Evolutionary conservation across 2,329 filamentous ascomycete species (phyloP).

Genomic region (Stromatinia cepivora): DNA sequence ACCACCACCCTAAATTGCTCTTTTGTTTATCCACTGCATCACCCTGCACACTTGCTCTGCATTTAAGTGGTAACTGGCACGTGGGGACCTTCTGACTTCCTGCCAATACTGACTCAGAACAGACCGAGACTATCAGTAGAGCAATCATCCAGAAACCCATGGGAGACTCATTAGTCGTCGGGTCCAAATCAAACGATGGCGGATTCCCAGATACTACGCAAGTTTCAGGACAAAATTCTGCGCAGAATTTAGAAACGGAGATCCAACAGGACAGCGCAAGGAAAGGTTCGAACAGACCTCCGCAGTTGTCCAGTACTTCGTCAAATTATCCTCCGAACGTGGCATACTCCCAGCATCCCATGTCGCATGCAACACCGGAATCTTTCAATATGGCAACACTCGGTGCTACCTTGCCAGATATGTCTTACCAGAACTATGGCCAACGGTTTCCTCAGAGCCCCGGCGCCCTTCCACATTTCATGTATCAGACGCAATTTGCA

Average conservation of each 20-base stretch:
- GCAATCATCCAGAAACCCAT: conserved; percentile 15
- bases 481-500: conserved; percentile 34
- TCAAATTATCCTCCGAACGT: conserved; percentile 22
- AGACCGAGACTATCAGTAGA: background rate
- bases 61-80: conserved; percentile 10
- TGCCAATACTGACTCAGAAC: conserved; percentile 5
- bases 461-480: conserved; percentile 26
- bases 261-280: conserved; percentile 14
- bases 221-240: conserved; percentile 14
- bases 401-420: conserved; percentile 34
- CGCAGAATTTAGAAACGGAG: conserved; percentile 26
- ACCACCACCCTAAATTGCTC: background rate
- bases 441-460: conserved; percentile 31
- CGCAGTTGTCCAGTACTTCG: conserved; percentile 20
- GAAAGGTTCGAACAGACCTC: conserved; percentile 14
- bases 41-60: background rate
- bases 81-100: background rate
- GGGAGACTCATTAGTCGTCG: conserved; percentile 22
- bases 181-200: conserved; percentile 18
- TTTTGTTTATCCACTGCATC: background rate
- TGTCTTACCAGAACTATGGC: conserved; percentile 33
- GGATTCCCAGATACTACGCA: conserved; percentile 14
- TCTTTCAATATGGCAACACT: conserved; percentile 36
- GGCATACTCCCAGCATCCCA: background rate
- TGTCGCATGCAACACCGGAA: conserved; percentile 30